Conservation (phyloP, 1,284 basidiomycete species). For the Moesziomyces parantarcticus region DNA sequence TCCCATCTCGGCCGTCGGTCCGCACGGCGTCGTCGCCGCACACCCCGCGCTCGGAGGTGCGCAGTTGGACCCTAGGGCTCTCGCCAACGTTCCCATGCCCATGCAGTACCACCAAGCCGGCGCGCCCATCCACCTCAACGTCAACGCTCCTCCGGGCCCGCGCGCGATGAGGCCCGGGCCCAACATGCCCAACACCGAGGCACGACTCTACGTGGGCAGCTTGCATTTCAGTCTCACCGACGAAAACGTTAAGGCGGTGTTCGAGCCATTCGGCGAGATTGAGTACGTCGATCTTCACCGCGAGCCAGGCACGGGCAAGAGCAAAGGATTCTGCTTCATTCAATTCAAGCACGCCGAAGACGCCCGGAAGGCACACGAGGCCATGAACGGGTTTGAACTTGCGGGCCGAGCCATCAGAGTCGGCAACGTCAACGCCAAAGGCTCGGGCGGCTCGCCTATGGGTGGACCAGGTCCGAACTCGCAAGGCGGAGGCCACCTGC, state of each 20-base stretch:
- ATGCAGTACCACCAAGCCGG: constrained; percentile 44
- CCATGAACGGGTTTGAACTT: constrained; percentile 98
- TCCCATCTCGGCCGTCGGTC: constrained; percentile 9
- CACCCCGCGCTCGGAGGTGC: constrained; percentile 21
- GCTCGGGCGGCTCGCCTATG: constrained; percentile 20
- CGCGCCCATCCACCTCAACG: constrained; percentile 45
- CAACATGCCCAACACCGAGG: constrained; percentile 70
- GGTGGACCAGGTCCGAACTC: constrained; percentile 14
- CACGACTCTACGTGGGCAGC: constrained; percentile 93
- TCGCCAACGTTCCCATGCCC: constrained; percentile 38
- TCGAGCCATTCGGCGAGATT: constrained; percentile 96
- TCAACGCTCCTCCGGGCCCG: constrained; percentile 6
- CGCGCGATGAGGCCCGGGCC: constrained; percentile 22
- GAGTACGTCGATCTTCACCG: constrained; percentile 98
- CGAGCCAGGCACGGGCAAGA: constrained; percentile 87
- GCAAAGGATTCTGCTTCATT: constrained; percentile 97
- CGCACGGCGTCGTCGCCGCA: constrained; percentile 27
- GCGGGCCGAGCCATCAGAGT: constrained; percentile 80
- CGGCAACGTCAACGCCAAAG: constrained; percentile 59
- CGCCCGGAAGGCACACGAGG: constrained; percentile 93
- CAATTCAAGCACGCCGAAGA: constrained; percentile 89
- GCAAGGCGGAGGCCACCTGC: constrained; percentile 38
- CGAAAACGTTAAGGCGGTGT: constrained; percentile 96
- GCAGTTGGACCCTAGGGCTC: constrained; percentile 28
- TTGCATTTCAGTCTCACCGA: constrained; percentile 95